These are phyloP conservation scores for Apiospora kogelbergensis DNA, from an alignment of 2,329 filamentous ascomycete species.

Conservation along the genomic window DNA sequence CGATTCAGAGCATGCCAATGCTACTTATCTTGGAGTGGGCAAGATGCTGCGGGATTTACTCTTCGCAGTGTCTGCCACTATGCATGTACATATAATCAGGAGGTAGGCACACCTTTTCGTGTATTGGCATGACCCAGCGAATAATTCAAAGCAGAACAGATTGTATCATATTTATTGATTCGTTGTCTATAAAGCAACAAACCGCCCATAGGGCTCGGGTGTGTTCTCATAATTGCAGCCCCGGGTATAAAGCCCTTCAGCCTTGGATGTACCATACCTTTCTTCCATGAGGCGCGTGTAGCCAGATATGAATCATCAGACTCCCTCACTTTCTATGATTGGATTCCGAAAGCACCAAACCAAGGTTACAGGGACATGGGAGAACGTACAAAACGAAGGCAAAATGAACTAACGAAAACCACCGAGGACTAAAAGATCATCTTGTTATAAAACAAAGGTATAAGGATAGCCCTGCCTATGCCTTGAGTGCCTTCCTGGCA, in stretches of 20 bases:
- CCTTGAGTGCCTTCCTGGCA: constrained; percentile 38
- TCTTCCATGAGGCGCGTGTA: not conserved
- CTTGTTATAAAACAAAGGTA: not conserved
- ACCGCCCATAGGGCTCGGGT: not conserved
- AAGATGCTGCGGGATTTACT: not conserved
- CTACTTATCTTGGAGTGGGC: not conserved
- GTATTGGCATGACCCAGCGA: constrained; percentile 11
- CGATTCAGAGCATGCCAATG: not conserved
- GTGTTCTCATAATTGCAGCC: not conserved
- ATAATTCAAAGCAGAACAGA: not conserved
- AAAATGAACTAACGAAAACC: not conserved
- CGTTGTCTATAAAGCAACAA: not conserved
- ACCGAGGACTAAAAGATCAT: not conserved
- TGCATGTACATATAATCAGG: not conserved
- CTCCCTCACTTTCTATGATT: not conserved
- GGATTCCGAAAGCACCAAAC: not conserved
- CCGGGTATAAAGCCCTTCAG: not conserved
- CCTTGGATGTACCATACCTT: not conserved
- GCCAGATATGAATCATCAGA: not conserved
- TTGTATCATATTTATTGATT: not conserved
- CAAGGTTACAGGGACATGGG: not conserved
- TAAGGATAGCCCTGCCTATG: constrained; percentile 11
- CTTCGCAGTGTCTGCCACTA: not conserved
- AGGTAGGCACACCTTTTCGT: not conserved
- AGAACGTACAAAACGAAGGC: not conserved